Base-by-base conservation (phyloP, 257 asterid species). In the Nicotiana knightiana region DNA sequence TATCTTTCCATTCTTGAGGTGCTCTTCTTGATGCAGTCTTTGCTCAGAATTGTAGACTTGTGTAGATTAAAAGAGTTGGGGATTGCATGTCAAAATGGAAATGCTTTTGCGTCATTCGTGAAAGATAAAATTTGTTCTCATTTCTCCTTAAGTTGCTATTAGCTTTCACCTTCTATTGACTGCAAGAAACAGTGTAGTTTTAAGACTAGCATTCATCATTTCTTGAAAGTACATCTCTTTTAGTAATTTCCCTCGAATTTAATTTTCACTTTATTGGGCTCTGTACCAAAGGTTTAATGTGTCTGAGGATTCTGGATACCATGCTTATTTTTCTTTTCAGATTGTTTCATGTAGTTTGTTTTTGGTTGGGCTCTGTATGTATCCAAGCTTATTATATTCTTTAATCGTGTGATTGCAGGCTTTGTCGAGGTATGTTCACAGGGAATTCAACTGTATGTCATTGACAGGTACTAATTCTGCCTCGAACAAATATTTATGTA, bases 341-440 rank as follows among this genome's bases (percentile, higher is more conserved):
- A 4, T 43, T 73, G 62, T 73, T 48, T 39, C 43, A 71, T 71
- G 24, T 24, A 13, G 3, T 51, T 46, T 73, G 15, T 28, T 73
- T 48, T 73, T 51, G 63, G 79, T 33, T 73, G 16, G 28, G 16
- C 62, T 73, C 46, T 73, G 63, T 51, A 26, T 21, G 26, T 24
- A 48, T 51, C 79, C 39, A 26, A 48, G 79, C 79, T 51, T 15
- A 73, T 73, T 73, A 46, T 71, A 5, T 48, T 48, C 61, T 46
- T 26, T 9, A 12, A 48, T 48, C 0, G 24, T 46, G 79, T 73
- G 43, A 51, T 81, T 85, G 70, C 82, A 93, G 98, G 98, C 95
- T 75, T 88, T 92, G 93, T 85, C 97, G 24, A 91, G 98, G 89
- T 93, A 95, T 88, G 87, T 91, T 77, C 97, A 91, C 4, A 90